Conservation (phyloP, 106 monocot species). For the Narthecium ossifragum region DNA sequence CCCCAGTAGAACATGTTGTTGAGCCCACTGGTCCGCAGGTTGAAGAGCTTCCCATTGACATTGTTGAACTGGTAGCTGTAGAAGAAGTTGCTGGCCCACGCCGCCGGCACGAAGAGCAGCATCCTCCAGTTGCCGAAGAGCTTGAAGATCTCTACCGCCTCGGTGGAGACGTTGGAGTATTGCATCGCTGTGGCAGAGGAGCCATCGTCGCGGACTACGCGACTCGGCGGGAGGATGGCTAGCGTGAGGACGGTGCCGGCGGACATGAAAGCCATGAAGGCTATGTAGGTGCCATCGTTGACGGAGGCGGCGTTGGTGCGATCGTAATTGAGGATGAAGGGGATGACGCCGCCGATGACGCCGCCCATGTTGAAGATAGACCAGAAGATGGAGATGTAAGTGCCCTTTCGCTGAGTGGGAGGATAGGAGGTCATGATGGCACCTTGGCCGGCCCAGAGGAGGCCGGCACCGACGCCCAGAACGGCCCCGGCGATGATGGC, state of each 20-base stretch:
- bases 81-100: constrained; percentile 99
- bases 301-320: constrained; percentile 57
- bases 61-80: constrained; percentile 99
- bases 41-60: constrained; percentile 79
- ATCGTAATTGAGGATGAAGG: constrained; percentile 81
- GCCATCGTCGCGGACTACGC: constrained; percentile 65
- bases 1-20: constrained; percentile 99
- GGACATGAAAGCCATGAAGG: constrained; percentile 93
- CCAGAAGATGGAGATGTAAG: constrained; percentile 92
- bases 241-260: constrained; percentile 61
- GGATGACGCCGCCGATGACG: constrained; percentile 88
- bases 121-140: constrained; percentile 77
- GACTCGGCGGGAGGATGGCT: constrained; percentile 52
- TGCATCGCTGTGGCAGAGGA: constrained; percentile 29
- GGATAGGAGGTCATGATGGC: constrained; percentile 95
- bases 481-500: constrained; percentile 61
- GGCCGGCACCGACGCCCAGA: constrained; percentile 79
- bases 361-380: constrained; percentile 90
- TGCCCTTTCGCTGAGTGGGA: constrained; percentile 45
- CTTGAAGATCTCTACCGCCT: constrained; percentile 38
- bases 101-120: constrained; percentile 75
- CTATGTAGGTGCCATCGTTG: constrained; percentile 85
- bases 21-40: constrained; percentile 71
- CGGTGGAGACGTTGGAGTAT: constrained; percentile 46
- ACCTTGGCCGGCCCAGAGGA: constrained; percentile 90